Base-by-base conservation (phyloP, 768 basidiomycete species). In the Serendipita indica region DNA sequence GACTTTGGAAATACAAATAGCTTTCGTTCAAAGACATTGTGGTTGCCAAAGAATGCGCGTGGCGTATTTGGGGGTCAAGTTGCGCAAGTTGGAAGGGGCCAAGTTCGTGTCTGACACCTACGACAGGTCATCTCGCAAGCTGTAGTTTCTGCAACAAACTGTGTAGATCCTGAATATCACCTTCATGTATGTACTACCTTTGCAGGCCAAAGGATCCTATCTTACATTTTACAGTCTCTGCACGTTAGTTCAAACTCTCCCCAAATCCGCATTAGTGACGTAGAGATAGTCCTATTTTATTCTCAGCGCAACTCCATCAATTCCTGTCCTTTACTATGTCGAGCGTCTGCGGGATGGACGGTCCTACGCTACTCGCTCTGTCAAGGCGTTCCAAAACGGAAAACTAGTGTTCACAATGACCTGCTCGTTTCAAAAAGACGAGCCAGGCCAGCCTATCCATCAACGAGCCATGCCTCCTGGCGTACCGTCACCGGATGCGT, bases 71-170 rank as follows among this genome's bases (percentile, higher is more conserved):
- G 89, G 61, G 89, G 89, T 2, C 63, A 63, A 61, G 63, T 63
- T 6, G 39, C n/a, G 7, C 6, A 6, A n/a, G 2, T 6, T n/a
- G 7, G n/a, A 43, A 3, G 7, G 41, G 16, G 5, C 5, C 41
- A 43, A 7, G 41, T 5, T 43, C 18, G 35, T 43, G 5, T 6
- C 41, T n/a, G 18, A 1, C 33, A 20, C 13, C 37, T 28, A 27
- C 25, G n/a, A 33, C 87, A 90, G 69, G 89, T 91, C 60, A 89
- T 92, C 63, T 88, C 85, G 34, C 89, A 91, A 66, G 89, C 88
- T 3, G 71, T 91, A 28, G 83, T 88, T 12, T 78, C 86, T 2
- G 89, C 89, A 1, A 88, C 86, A 13, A 83, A 81, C 61, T 80
- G 81, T 57, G 85, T 91, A 0, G 72, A 80, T 41, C 73, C 80